These are phyloP conservation scores for Ballota nigra DNA, from an alignment of 257 asterid genomes.

Conservation along the genomic window DNA sequence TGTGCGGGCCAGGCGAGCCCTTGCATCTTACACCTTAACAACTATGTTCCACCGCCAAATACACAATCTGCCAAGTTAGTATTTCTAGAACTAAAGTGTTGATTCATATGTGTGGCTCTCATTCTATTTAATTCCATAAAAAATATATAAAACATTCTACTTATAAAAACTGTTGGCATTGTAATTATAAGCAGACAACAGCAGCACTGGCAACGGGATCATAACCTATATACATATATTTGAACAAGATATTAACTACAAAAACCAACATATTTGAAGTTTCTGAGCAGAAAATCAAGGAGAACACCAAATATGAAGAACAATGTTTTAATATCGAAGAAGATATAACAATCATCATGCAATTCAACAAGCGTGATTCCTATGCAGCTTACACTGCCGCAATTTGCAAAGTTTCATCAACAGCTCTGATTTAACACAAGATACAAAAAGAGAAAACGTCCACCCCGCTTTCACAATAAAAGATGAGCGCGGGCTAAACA, in stretches of 20 bases:
- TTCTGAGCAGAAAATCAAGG: not conserved
- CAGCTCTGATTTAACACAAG: too few relatives aligned
- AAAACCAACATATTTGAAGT: not conserved
- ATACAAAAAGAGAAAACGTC: not conserved
- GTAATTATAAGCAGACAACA: not conserved
- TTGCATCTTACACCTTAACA: not conserved
- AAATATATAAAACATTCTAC: not conserved
- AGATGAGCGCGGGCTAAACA: constrained; percentile 6
- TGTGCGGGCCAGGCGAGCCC: not conserved
- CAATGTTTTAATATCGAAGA: not conserved
- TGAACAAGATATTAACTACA: not conserved
- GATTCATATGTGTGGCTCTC: not conserved
- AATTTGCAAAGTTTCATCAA: not conserved
- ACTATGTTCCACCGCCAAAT: not conserved
- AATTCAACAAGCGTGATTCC: not conserved
- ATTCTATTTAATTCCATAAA: too few relatives aligned
- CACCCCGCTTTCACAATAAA: not conserved
- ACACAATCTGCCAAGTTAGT: not conserved
- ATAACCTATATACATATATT: not conserved
- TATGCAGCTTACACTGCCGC: not conserved
- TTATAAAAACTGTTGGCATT: not conserved
- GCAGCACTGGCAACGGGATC: not conserved
- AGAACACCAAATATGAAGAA: not conserved
- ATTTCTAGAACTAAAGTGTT: constrained; percentile 7
- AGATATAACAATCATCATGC: not conserved